A percentile compares a stretch with the other conserved stretches of the same genome.
Conservation (phyloP, 148 eudicot genomes). For the Diospyros lotus region DNA sequence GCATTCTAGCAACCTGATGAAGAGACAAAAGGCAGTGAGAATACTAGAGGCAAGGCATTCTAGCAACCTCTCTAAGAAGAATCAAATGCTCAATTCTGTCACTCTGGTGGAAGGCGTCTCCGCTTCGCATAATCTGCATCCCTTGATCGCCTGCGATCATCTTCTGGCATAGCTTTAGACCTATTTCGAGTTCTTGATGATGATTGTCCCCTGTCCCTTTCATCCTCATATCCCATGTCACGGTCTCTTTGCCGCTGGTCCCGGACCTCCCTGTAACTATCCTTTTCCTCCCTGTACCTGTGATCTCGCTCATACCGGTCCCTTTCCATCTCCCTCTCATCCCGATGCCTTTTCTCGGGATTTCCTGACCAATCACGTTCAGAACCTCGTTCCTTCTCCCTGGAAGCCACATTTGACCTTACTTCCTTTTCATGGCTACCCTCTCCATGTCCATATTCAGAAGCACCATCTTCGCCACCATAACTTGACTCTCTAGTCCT, state of each 20-base stretch:
- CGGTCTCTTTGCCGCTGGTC: conserved; percentile 68
- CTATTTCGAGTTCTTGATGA: conserved; percentile 79
- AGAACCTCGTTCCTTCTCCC: conserved; percentile 69
- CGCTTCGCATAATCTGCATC: conserved; percentile 85
- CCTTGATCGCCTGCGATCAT: conserved; percentile 73
- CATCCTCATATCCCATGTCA: conserved; percentile 62
- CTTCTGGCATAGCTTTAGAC: conserved; percentile 64
- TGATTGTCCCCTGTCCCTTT: conserved; percentile 74
- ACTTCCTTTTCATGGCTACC: conserved; percentile 57
- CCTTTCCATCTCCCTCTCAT: conserved; percentile 68
- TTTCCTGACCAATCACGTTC: conserved; percentile 73
- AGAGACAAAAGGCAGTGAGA: conserved; percentile 8
- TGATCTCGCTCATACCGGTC: conserved; percentile 68
- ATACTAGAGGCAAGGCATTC: conserved; percentile 6
- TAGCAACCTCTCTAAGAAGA: conserved; percentile 3
- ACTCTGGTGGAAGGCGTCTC: conserved; percentile 78
- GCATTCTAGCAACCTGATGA: conserved; percentile 17
- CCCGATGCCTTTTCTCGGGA: conserved; percentile 71
- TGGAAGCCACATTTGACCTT: conserved; percentile 51
- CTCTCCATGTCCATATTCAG: conserved; percentile 79
- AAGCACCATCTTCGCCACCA: conserved; percentile 85
- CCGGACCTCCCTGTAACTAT: conserved; percentile 29
- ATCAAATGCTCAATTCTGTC: conserved; percentile 5
- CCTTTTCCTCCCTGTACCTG: conserved; percentile 67
- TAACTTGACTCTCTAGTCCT: conserved; percentile 78